Evolutionary conservation across 495 filamentous ascomycete species (phyloP), one percentile per base, ranked within the genome.

Genomic region (Xylaria longipes): DNA sequence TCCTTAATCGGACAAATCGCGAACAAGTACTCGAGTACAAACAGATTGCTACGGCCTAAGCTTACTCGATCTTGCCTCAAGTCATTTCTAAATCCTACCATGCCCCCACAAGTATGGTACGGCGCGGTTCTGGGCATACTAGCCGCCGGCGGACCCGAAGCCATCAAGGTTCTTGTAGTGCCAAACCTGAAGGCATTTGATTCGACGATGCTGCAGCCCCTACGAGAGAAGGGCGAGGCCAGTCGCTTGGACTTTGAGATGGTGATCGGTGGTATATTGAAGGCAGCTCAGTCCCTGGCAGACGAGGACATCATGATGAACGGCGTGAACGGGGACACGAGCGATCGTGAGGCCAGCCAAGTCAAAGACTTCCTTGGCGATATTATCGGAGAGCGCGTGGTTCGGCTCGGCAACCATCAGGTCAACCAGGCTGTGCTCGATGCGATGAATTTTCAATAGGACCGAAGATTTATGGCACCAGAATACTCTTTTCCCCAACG

Each of bases 61-160:
- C 88, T 99, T n/a, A 93, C 94, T 17, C 89, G 96, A 17, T 94
- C 93, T 0, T 98, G 93, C 78, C 87, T 98, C 4, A 97, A 97
- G 82, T 84, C 89, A 74, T 94, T 97, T 79, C 88, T 99, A 9
- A 94, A 97, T 78, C 93, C 94, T 0, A 86, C 88, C 39, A 91
- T 94, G 76, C 89, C 93, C 0, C 87, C 94, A 5, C 88, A 90
- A 22, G 91, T 94, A 5, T 93, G 96, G 75, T 98, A 94, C 77
- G 96, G 96, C 62, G 93, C 95, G 12, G 87, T 99, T 48, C 86
- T 89, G 48, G 94, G 94, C 5, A 84, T 99, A 14, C 85, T 88
- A 0, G 86, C 88, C 0, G 89, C 95, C 27, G 93, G 93, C 15
- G 94, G 94, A 0, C 73, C 88, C 1, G 93, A 96, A 69, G 90